phyloP scores from a whole-genome alignment of 2,329 filamentous ascomycete species.

The Ilyonectria robusta region DNA sequence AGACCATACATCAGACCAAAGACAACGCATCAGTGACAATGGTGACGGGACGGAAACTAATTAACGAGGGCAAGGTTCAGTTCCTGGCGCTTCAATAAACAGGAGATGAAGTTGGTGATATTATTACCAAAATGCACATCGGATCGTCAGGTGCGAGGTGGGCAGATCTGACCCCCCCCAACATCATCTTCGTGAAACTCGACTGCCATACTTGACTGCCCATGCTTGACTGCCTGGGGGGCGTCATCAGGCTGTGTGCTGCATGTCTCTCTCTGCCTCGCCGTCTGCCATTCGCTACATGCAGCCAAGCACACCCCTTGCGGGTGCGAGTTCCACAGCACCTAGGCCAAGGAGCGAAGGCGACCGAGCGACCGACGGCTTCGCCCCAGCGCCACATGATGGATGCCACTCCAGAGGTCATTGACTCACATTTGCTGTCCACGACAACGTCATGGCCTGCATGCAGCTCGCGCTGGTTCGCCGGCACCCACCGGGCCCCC shows the following conservation, averaged over 20 bases:
- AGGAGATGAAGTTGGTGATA: background rate
- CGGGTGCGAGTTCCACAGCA: no score
- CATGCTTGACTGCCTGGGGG: background rate
- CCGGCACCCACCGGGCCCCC: slow-evolving; percentile 11
- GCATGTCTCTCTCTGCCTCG: slow-evolving; percentile 15
- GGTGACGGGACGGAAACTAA: slow-evolving; percentile 3
- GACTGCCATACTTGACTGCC: background rate
- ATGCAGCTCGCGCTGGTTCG: slow-evolving; percentile 2
- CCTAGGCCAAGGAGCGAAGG: background rate
- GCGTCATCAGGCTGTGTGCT: slow-evolving; percentile 4
- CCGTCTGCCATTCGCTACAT: slow-evolving; percentile 18
- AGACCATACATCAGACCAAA: background rate
- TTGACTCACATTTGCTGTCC: slow-evolving; percentile 2
- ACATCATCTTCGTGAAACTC: background rate
- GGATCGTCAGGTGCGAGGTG: slow-evolving; percentile 4
- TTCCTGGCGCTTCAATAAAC: background rate
- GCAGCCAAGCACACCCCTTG: slow-evolving; percentile 1
- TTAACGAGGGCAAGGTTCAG: background rate
- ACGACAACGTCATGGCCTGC: slow-evolving; percentile 25
- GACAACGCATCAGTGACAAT: slow-evolving; percentile 5
- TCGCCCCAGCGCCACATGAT: slow-evolving; percentile 22
- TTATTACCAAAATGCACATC: background rate
- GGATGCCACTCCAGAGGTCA: slow-evolving; percentile 12
- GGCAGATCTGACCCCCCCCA: background rate
- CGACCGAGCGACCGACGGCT: background rate